Evolutionary conservation across 768 basidiomycete species (phyloP).

Genomic region (Lyophyllum atratum): DNA sequence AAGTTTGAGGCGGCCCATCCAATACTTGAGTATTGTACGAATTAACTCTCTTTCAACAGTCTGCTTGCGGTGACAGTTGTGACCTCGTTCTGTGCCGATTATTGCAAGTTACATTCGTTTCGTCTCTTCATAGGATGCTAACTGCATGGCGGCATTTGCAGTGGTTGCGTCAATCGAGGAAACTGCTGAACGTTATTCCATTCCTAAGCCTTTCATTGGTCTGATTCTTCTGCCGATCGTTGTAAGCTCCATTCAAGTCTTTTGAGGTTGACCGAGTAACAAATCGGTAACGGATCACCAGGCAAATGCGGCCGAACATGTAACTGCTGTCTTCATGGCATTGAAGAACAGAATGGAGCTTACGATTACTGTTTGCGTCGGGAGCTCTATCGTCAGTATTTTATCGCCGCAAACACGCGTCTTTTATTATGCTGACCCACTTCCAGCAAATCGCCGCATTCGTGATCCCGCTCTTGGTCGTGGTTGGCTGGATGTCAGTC

Average conservation of each 20-base stretch:
- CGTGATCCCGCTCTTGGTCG: conserved; percentile 84
- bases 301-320: conserved; percentile 87
- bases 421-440: neutral
- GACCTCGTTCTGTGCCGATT: conserved; percentile 90
- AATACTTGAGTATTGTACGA: neutral
- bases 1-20: conserved; percentile 25
- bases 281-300: conserved; percentile 28
- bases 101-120: conserved; percentile 49
- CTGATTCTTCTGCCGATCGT: conserved; percentile 88
- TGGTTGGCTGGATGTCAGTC: conserved; percentile 84
- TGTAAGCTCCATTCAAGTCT: conserved; percentile 39
- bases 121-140: neutral
- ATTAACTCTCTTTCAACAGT: conserved; percentile 31
- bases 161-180: conserved; percentile 94
- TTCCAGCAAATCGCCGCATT: conserved; percentile 82
- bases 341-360: conserved; percentile 64
- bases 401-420: neutral
- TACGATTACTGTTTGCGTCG: conserved; percentile 79
- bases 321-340: conserved; percentile 87
- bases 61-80: conserved; percentile 75
- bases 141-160: conserved; percentile 22
- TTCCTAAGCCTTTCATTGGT: conserved; percentile 86
- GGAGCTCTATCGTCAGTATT: conserved; percentile 73
- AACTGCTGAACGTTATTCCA: conserved; percentile 75
- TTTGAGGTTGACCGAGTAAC: neutral